Evolutionary conservation across 2,329 filamentous ascomycete genomes (phyloP).

Genomic region (Keithomyces neogunnii): DNA sequence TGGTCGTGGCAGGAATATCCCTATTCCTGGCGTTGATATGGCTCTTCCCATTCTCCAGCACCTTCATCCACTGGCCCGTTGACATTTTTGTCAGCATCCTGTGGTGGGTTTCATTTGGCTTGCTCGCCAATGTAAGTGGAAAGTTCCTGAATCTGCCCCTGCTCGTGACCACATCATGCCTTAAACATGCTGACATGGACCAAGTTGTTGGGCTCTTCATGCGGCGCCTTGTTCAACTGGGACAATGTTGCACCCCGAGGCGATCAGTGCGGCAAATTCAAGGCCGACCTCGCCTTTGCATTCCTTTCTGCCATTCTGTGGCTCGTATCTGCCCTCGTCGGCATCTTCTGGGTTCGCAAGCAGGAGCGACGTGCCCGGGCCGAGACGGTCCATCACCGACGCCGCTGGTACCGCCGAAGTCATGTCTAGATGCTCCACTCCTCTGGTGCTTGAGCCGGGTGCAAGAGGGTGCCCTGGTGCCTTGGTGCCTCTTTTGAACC

Average conservation of each 20-base stretch:
- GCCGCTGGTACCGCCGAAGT: slow-evolving; percentile 35
- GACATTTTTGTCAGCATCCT: slow-evolving; percentile 60
- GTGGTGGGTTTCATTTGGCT: slow-evolving; percentile 63
- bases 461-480: background rate
- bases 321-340: slow-evolving; percentile 55
- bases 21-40: slow-evolving; percentile 63
- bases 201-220: slow-evolving; percentile 36
- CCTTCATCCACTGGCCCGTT: slow-evolving; percentile 62
- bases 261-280: slow-evolving; percentile 57
- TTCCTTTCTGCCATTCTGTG: slow-evolving; percentile 66
- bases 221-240: slow-evolving; percentile 55
- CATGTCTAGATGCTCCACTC: slow-evolving; percentile 26
- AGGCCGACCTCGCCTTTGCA: slow-evolving; percentile 61
- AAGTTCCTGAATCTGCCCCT: background rate
- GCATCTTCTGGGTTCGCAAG: slow-evolving; percentile 43
- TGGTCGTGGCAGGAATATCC: slow-evolving; percentile 60
- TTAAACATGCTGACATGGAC: slow-evolving; percentile 4
- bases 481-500: too few species aligned
- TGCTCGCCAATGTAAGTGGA: slow-evolving; percentile 50
- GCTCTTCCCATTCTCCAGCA: slow-evolving; percentile 60
- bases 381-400: slow-evolving; percentile 19
- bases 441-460: background rate
- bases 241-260: slow-evolving; percentile 37
- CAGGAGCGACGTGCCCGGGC: slow-evolving; percentile 23
- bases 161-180: background rate